phyloP scores from a whole-genome alignment of 176 grass and related monocot species.

The Alopecurus myosuroides region DNA sequence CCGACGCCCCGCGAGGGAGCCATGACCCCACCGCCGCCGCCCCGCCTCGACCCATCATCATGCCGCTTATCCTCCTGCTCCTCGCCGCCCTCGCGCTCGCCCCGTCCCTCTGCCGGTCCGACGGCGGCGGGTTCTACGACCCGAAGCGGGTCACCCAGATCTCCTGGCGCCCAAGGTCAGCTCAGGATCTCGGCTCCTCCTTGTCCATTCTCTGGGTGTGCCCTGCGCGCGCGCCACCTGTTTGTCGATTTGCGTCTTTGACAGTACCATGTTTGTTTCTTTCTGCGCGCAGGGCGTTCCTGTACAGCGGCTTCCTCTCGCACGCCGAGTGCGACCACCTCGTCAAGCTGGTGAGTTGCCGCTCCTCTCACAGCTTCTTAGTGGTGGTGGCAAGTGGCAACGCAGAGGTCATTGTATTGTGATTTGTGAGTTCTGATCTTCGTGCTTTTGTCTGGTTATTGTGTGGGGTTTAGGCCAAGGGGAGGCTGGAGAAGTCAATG shows the following conservation, averaged over 20 bases:
- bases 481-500: conserved; percentile 56
- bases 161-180: conserved; percentile 56
- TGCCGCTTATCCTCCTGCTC: conserved; percentile 20
- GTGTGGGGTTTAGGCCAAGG: conserved; percentile 40
- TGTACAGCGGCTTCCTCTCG: conserved; percentile 66
- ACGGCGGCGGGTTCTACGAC: conserved; percentile 38
- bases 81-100: neutral
- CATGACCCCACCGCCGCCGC: neutral
- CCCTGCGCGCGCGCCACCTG: neutral
- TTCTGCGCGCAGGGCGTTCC: conserved; percentile 44
- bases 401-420: neutral
- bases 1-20: neutral
- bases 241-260: neutral
- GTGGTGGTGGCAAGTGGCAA: neutral
- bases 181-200: neutral
- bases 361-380: neutral
- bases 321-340: conserved; percentile 61
- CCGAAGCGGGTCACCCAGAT: conserved; percentile 49
- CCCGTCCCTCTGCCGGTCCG: neutral
- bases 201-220: neutral
- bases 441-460: neutral
- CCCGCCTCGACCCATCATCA: neutral
- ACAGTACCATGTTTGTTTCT: neutral
- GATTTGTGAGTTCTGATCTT: neutral
- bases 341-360: conserved; percentile 43